These are phyloP conservation scores for Hypholoma sublateritium DNA, from an alignment of 768 basidiomycete genomes.

Conservation along the genomic window DNA sequence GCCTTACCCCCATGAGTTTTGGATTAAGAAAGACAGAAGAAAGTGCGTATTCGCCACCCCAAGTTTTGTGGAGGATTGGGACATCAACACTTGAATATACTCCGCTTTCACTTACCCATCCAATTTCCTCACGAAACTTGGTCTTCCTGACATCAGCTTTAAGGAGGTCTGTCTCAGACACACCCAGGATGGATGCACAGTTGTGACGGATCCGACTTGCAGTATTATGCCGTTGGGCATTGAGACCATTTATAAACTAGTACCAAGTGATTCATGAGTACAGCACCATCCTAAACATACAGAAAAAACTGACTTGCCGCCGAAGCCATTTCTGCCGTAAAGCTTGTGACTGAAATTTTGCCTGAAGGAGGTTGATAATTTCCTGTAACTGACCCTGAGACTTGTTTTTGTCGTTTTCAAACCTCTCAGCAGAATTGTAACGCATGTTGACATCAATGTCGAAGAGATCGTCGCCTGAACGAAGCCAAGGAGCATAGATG, in stretches of 20 bases:
- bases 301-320: background rate
- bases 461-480: conserved; percentile 6
- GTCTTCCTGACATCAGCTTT: conserved; percentile 6
- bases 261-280: background rate
- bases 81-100: conserved; percentile 17
- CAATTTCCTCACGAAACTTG: conserved; percentile 16
- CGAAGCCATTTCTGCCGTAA: conserved; percentile 1
- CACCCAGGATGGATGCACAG: conserved; percentile 12
- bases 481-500: conserved; percentile 13
- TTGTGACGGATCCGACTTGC: conserved; percentile 12
- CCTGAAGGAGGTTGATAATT: background rate
- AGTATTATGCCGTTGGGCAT: conserved; percentile 15
- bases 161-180: conserved; percentile 11
- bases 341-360: background rate
- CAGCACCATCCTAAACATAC: too few relatives aligned
- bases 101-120: conserved; percentile 12
- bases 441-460: background rate
- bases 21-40: conserved; percentile 14
- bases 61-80: conserved; percentile 17
- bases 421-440: conserved; percentile 1
- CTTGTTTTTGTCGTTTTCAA: conserved; percentile 13
- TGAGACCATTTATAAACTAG: conserved; percentile 14
- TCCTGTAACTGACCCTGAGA: conserved; percentile 14
- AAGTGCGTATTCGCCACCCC: conserved; percentile 5
- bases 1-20: conserved; percentile 15